These are phyloP conservation scores for Naganishia sp. DNA, from an alignment of 1,284 basidiomycete genomes.

Conservation along the genomic window DNA sequence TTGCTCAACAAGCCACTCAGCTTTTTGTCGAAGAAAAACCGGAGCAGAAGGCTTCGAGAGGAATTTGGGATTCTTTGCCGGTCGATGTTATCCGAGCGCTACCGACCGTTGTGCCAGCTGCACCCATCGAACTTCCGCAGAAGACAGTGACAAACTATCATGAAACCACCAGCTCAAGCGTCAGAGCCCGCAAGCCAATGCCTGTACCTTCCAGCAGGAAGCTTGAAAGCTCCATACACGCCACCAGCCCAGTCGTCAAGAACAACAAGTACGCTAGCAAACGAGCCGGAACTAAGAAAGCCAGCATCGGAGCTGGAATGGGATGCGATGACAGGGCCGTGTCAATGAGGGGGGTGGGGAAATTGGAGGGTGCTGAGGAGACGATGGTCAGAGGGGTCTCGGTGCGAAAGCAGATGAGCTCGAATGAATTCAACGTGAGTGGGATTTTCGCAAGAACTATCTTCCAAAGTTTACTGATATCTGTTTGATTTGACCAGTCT, in stretches of 20 bases:
- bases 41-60: neutral
- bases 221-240: conserved; percentile 7
- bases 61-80: conserved; percentile 8
- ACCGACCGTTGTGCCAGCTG: neutral
- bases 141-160: no score
- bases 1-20: neutral
- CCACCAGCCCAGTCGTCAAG: no score
- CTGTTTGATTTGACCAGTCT: no score
- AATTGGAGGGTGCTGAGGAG: no score
- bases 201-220: neutral
- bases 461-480: no score
- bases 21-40: neutral
- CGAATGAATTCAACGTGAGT: no score
- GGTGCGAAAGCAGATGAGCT: no score
- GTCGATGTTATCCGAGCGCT: neutral
- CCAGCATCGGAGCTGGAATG: neutral
- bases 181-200: neutral
- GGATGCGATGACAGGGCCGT: neutral
- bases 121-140: neutral
- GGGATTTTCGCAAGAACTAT: no score
- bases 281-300: neutral
- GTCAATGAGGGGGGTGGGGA: no score
- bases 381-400: no score
- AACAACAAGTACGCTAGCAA: no score
- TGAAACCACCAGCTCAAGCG: neutral